Evolutionary conservation across 2,329 filamentous ascomycete species (phyloP).

Genomic region (Davidsoniella australis): DNA sequence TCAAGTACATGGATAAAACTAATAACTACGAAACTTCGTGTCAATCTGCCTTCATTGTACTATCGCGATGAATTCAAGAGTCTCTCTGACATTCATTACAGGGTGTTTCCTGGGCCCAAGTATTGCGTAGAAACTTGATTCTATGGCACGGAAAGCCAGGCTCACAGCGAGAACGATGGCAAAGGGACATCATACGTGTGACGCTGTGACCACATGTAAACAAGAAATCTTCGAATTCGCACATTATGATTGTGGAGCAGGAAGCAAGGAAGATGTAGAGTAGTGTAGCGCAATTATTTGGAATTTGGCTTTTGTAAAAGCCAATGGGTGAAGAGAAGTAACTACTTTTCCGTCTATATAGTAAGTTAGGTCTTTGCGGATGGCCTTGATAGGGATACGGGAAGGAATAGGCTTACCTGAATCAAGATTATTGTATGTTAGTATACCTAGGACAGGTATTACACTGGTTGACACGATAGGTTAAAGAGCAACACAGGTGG

Average conservation of each 20-base stretch:
- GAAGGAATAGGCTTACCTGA: neutral
- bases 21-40: no score
- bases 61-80: neutral
- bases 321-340: no score
- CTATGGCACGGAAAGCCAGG: constrained; percentile 51
- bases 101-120: constrained; percentile 36
- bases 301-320: no score
- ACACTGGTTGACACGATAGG: neutral
- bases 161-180: constrained; percentile 60
- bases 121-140: constrained; percentile 46
- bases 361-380: no score
- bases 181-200: constrained; percentile 47
- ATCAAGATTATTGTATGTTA: neutral
- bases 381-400: no score
- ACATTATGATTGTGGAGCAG: constrained; percentile 32
- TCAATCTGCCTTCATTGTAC: no score
- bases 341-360: no score
- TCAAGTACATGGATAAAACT: no score
- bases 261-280: no score
- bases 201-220: constrained; percentile 48
- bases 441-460: neutral
- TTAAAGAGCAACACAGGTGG: no score
- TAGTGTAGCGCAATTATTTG: neutral
- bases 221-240: constrained; percentile 51
- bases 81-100: constrained; percentile 30